Conservation (phyloP, 1,284 basidiomycete genomes). For the Ganoderma boninense region DNA sequence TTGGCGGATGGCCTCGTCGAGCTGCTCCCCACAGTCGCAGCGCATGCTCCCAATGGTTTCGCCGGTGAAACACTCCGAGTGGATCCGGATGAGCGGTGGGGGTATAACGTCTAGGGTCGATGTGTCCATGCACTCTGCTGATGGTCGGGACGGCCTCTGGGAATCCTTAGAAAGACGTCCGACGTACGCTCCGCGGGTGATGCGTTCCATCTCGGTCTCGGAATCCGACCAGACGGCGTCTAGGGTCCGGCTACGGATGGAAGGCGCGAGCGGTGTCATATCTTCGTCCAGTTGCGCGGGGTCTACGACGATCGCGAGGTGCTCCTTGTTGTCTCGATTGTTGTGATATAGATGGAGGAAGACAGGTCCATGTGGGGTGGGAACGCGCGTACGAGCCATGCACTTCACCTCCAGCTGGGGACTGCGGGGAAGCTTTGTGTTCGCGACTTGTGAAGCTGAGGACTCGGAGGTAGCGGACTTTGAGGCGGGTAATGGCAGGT, state of each 20-base stretch:
- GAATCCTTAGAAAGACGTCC: conserved; percentile 77
- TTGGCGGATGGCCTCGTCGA: conserved; percentile 94
- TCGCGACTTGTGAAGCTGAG: conserved; percentile 14
- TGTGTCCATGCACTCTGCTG: conserved; percentile 36
- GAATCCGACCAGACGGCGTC: conserved; percentile 87
- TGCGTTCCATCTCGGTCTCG: conserved; percentile 95
- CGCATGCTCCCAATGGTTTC: conserved; percentile 99
- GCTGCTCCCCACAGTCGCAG: conserved; percentile 98
- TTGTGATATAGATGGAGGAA: conserved; percentile 98
- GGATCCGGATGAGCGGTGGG: conserved; percentile 91
- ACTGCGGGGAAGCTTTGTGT: conserved; percentile 24
- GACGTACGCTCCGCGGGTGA: conserved; percentile 94
- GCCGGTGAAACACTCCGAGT: conserved; percentile 99
- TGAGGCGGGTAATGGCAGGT: conserved; percentile 34
- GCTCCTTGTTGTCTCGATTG: conserved; percentile 91
- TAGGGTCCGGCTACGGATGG: conserved; percentile 84
- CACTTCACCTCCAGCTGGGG: conserved; percentile 78
- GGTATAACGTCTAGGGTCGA: conserved; percentile 53
- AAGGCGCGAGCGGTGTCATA: conserved; percentile 48
- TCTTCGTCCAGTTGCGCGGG: conserved; percentile 75
- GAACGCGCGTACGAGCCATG: conserved; percentile 96
- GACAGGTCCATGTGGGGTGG: conserved; percentile 93
- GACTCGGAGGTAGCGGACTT: conserved; percentile 7
- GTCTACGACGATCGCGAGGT: conserved; percentile 97
- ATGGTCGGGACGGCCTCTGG: conserved; percentile 60